Conservation (phyloP, 371 early-diverging fungal species). For the Apophysomyces variabilis region DNA sequence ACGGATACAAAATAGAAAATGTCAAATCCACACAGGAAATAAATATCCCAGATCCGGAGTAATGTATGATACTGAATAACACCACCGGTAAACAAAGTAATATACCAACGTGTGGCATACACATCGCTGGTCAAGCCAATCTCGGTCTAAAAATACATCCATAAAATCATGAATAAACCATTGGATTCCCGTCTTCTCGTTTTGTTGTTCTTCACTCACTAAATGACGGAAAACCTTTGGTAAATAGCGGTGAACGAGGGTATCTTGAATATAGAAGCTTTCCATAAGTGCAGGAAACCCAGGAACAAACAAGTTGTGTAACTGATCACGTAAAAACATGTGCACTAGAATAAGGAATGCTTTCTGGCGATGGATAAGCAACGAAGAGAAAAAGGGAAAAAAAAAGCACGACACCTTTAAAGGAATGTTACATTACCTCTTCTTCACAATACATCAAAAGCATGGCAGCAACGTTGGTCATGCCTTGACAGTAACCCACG, state of each 20-base stretch:
- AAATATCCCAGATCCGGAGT: constrained; percentile 66
- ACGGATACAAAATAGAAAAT: constrained; percentile 62
- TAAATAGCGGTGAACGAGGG: constrained; percentile 49
- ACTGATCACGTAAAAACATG: constrained; percentile 56
- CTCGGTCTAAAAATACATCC: constrained; percentile 30
- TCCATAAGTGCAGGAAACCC: constrained; percentile 69
- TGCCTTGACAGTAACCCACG: constrained; percentile 96
- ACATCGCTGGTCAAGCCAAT: constrained; percentile 55
- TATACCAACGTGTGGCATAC: constrained; percentile 70
- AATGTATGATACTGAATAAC: constrained; percentile 62
- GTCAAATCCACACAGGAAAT: constrained; percentile 63
- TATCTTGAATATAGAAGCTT: constrained; percentile 67
- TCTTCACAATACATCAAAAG: constrained; percentile 91
- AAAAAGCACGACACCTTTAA: background rate
- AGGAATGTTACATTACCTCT: constrained; percentile 56
- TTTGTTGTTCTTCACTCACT: constrained; percentile 34
- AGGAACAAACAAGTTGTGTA: constrained; percentile 62
- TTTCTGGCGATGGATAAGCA: constrained; percentile 33
- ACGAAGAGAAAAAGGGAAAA: background rate
- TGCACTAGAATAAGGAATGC: constrained; percentile 59
- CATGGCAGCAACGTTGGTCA: constrained; percentile 90
- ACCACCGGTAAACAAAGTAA: constrained; percentile 65
- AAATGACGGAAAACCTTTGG: constrained; percentile 56
- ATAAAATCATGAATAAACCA: background rate
- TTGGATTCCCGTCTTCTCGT: background rate